Evolutionary conservation across 805 yeast genomes (phyloP).

Genomic region (Gaillardinia entomophila): DNA sequence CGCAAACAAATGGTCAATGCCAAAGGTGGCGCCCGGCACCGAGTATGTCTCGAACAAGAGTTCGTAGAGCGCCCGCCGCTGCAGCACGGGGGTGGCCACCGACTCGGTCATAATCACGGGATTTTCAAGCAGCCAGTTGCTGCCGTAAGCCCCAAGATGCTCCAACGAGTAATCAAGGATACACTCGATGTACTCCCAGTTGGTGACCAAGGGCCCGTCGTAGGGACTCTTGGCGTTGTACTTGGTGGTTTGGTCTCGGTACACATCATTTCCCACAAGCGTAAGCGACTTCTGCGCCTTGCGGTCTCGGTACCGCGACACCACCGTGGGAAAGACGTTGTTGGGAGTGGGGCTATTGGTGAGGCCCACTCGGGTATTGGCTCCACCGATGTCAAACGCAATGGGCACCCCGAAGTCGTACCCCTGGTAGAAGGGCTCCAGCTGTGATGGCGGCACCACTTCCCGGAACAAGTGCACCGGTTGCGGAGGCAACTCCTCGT

Average conservation of each 20-base stretch:
- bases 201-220: slow-evolving; percentile 81
- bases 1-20: slow-evolving; percentile 78
- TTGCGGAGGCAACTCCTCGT: slow-evolving; percentile 34
- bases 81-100: slow-evolving; percentile 63
- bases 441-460: slow-evolving; percentile 23
- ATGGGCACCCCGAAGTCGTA: slow-evolving; percentile 64
- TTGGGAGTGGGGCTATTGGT: slow-evolving; percentile 43
- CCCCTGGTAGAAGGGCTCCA: slow-evolving; percentile 43
- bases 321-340: slow-evolving; percentile 60
- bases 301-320: slow-evolving; percentile 77
- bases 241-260: slow-evolving; percentile 62
- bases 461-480: slow-evolving; percentile 39
- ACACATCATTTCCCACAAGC: slow-evolving; percentile 78
- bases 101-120: slow-evolving; percentile 81
- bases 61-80: slow-evolving; percentile 73
- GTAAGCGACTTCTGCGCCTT: slow-evolving; percentile 57
- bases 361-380: slow-evolving; percentile 54
- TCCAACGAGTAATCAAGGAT: slow-evolving; percentile 79
- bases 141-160: slow-evolving; percentile 60
- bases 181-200: slow-evolving; percentile 87
- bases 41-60: slow-evolving; percentile 78
- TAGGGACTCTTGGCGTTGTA: slow-evolving; percentile 72
- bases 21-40: slow-evolving; percentile 70
- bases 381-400: slow-evolving; percentile 82
- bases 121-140: slow-evolving; percentile 52